Evolutionary conservation across 352 stramenopile species (phyloP).

Genomic region (Phytophthora rubi): DNA sequence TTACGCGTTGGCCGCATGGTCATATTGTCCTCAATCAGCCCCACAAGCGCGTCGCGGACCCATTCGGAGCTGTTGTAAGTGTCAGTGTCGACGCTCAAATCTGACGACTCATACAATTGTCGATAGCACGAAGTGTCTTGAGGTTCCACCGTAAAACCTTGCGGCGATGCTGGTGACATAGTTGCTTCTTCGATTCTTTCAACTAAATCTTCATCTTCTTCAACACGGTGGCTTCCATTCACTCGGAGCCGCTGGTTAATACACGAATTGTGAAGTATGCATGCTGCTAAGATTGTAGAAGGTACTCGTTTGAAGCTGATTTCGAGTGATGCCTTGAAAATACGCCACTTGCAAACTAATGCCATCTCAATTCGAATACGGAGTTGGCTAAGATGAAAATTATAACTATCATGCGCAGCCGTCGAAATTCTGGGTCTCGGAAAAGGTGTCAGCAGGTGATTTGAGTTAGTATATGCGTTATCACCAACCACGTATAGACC

Average conservation of each 20-base stretch:
- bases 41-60: not conserved
- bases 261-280: conserved; percentile 2
- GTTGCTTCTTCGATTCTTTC: not conserved
- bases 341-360: conserved; percentile 1
- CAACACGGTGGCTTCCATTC: not conserved
- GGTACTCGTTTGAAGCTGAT: conserved; percentile 10
- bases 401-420: not conserved
- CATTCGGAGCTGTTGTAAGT: conserved; percentile 2
- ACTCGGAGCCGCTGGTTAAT: not conserved
- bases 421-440: not conserved
- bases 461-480: conserved; percentile 1
- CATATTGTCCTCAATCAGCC: not conserved
- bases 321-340: conserved; percentile 7
- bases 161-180: too few relatives aligned
- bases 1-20: not conserved
- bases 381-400: conserved; percentile 9
- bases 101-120: not conserved
- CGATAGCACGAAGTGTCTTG: conserved; percentile 1
- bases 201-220: conserved; percentile 2
- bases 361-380: conserved; percentile 8
- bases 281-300: conserved; percentile 6
- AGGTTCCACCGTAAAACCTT: not conserved
- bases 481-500: not conserved
- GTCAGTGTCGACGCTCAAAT: not conserved
- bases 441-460: conserved; percentile 1